Evolutionary conservation across 1,284 basidiomycete genomes (phyloP).

Genomic region (Cutaneotrichosporon sp.): DNA sequence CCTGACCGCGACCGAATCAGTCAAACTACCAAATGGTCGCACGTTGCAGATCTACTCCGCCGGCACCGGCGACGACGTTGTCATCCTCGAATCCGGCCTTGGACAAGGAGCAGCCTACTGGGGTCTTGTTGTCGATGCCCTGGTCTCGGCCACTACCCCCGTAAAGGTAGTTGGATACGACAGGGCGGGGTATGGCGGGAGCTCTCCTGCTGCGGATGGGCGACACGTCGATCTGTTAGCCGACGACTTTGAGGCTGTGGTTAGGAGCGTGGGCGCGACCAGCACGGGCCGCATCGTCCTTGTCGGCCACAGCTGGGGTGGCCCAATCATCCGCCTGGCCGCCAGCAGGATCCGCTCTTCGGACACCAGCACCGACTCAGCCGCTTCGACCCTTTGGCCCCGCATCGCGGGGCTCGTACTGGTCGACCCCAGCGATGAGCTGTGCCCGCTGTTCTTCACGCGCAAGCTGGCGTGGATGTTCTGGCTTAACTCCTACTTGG

Average conservation of each 20-base stretch:
- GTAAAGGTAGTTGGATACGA: slow-evolving; percentile 6
- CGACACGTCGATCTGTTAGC: slow-evolving; percentile 1
- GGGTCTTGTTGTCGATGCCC: slow-evolving; percentile 1
- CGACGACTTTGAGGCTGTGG: neutral
- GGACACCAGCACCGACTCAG: neutral
- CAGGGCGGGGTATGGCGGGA: slow-evolving; percentile 1
- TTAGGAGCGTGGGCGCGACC: neutral
- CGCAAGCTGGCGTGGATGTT: neutral
- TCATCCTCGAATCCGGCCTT: slow-evolving; percentile 5
- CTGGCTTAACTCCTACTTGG: slow-evolving; percentile 1
- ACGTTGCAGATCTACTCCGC: slow-evolving; percentile 3
- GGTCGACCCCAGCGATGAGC: slow-evolving; percentile 8
- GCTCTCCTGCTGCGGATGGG: neutral
- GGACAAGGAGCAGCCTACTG: slow-evolving; percentile 4
- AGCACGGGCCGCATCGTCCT: neutral
- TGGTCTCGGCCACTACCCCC: neutral
- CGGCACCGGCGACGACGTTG: neutral
- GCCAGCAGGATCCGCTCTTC: neutral
- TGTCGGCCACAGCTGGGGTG: slow-evolving; percentile 8
- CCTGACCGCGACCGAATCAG: neutral
- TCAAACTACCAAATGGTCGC: neutral
- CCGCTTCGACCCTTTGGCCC: neutral
- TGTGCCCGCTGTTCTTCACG: slow-evolving; percentile 4
- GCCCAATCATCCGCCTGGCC: slow-evolving; percentile 3
- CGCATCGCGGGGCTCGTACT: slow-evolving; percentile 3